Base-by-base conservation (phyloP, 768 basidiomycete species). In the Phylloporus rhodoxanthus region DNA sequence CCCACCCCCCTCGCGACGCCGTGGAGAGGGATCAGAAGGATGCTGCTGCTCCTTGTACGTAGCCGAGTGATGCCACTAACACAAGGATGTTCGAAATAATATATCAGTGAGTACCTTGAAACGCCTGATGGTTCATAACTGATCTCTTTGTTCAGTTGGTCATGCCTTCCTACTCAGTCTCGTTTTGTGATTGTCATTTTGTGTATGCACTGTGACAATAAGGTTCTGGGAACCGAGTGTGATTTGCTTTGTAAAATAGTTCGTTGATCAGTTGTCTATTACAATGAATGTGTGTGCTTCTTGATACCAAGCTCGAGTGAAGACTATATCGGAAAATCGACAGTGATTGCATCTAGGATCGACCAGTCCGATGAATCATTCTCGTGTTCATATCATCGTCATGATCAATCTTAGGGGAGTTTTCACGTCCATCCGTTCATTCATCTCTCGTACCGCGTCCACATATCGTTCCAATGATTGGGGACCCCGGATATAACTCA, bases 361-460 rank as follows among this genome's bases (percentile, higher is more conserved):
- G 15, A 34, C 17, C 33, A 34, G 8, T 15, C 11, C 30, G 13
- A 3, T 23, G 23, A 32, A 14, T 5, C 30, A 13, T 13, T 32
- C 30, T 32, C 30, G 13, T 32, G 13, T 32, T 32, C 11, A 13
- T 32, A 32, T 32, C 30, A 32, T 13, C 30, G 5, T 14, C 30
- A 32, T 32, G n/a, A n/a, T n/a, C n/a, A n/a, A n/a, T n/a, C n/a
- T n/a, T n/a, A n/a, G n/a, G n/a, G n/a, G n/a, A n/a, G n/a, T n/a
- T n/a, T n/a, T 64, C 58, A 78, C 79, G 56, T 76, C 75, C 72
- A 89, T 75, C 50, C 81, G 68, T 50, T 46, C 56, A 52, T 80
- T 79, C 70, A 90, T 74, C 67, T 85, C 82, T 39, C 68, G 62
- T 14, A 79, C 77, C 34, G 91, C 60, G 25, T 71, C 75, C 7